Percentiles rank a stretch among this genome's conserved stretches.
Evolutionary conservation across 2,329 filamentous ascomycete species (phyloP).

Genomic region (Xylaria hypoxylon): DNA sequence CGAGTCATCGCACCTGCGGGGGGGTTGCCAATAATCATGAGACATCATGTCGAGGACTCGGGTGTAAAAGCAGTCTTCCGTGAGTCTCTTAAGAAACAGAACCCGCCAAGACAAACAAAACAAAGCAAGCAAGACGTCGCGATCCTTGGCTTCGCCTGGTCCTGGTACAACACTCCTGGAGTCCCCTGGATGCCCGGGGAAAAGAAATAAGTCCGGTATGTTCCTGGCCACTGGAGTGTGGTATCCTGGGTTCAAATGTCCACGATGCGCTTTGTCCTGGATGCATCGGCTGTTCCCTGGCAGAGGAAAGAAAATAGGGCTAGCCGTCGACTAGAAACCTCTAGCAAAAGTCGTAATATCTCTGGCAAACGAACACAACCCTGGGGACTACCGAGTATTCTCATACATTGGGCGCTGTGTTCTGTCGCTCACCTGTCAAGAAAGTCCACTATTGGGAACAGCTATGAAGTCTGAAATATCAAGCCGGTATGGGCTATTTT

Average conservation of each 20-base stretch:
- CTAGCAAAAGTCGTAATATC: constrained; percentile 35
- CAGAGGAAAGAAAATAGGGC: constrained; percentile 33
- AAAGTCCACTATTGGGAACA: constrained; percentile 28
- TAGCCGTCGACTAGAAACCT: constrained; percentile 35
- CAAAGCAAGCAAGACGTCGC: constrained; percentile 33
- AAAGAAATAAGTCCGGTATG: constrained; percentile 35
- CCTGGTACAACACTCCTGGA: constrained; percentile 25
- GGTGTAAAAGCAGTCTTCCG: constrained; percentile 47
- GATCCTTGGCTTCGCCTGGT: constrained; percentile 31
- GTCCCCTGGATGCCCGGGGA: constrained; percentile 32
- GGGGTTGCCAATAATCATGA: constrained; percentile 62
- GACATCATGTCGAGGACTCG: constrained; percentile 61
- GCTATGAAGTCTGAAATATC: constrained; percentile 3
- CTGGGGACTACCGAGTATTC: constrained; percentile 22
- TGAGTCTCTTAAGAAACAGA: constrained; percentile 20
- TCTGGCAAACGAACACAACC: constrained; percentile 36
- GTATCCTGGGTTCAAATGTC: constrained; percentile 35
- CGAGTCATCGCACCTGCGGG: constrained; percentile 63
- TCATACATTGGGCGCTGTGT: constrained; percentile 30
- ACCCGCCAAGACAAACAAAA: constrained; percentile 27
- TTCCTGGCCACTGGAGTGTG: constrained; percentile 35
- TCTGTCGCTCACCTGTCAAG: constrained; percentile 37
- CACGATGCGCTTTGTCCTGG: constrained; percentile 34
- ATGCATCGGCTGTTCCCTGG: constrained; percentile 32
- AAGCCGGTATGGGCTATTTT: constrained; percentile 34